Evolutionary conservation across 1,139 yeast genomes (phyloP).

Genomic region (Nakaseomyces bracarensis): DNA sequence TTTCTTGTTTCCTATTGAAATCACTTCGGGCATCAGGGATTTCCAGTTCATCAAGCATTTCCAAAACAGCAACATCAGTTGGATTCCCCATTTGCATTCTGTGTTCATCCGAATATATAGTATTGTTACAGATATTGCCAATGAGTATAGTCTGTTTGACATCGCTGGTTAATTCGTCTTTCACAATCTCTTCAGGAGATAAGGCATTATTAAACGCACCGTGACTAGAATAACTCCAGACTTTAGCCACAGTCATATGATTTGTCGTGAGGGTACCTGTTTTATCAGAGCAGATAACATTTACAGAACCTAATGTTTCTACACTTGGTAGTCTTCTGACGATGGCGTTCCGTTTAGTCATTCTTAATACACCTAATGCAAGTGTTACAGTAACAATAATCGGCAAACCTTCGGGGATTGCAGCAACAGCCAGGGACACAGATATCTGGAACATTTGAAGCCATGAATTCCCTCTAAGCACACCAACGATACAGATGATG

Average conservation of each 20-base stretch:
- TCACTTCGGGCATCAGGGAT: constrained; percentile 57
- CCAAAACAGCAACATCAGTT: constrained; percentile 82
- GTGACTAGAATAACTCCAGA: constrained; percentile 61
- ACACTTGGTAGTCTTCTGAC: constrained; percentile 88
- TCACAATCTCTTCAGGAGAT: constrained; percentile 23
- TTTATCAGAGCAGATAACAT: constrained; percentile 87
- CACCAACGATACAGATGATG: constrained; percentile 73
- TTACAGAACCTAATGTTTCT: constrained; percentile 89
- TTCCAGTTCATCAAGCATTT: constrained; percentile 60
- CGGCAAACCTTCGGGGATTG: constrained; percentile 95
- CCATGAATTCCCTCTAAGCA: constrained; percentile 85
- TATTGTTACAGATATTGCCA: constrained; percentile 79
- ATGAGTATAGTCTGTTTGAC: constrained; percentile 49
- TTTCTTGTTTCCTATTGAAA: constrained; percentile 49
- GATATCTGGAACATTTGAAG: constrained; percentile 94
- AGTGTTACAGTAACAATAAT: constrained; percentile 91
- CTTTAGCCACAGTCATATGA: constrained; percentile 83
- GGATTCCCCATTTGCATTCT: constrained; percentile 81
- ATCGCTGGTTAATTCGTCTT: constrained; percentile 31
- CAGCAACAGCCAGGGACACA: constrained; percentile 93
- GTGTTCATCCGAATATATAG: constrained; percentile 57
- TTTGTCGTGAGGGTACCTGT: constrained; percentile 93
- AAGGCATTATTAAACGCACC: constrained; percentile 37
- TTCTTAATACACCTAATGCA: constrained; percentile 87
- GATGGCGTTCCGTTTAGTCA: constrained; percentile 88